Evolutionary conservation across 2,329 filamentous ascomycete genomes (phyloP).

Genomic region (Neonectria sp.): DNA sequence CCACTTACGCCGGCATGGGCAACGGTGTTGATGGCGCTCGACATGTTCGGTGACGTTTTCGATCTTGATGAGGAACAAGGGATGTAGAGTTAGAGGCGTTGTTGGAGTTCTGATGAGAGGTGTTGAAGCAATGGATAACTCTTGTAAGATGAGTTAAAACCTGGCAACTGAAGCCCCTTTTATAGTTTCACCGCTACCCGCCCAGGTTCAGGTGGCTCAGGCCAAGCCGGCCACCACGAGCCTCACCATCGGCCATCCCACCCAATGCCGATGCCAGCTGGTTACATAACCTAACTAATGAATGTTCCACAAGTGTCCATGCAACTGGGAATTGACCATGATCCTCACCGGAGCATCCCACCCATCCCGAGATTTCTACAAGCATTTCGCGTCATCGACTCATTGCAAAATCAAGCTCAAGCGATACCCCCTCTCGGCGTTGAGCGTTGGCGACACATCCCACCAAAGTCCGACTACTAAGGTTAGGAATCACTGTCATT

Average conservation of each 20-base stretch:
- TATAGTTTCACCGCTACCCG: background rate
- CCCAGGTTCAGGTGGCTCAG: background rate
- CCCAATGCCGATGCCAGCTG: slow-evolving; percentile 13
- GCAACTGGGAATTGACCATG: slow-evolving; percentile 2
- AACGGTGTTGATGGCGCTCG: slow-evolving; percentile 15
- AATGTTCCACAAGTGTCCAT: background rate
- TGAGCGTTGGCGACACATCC: background rate
- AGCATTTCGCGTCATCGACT: background rate
- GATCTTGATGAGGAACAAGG: background rate
- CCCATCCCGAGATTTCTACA: background rate
- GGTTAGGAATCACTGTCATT: background rate
- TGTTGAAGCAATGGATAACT: background rate
- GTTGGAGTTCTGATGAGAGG: slow-evolving; percentile 7
- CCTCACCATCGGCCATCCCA: slow-evolving; percentile 21
- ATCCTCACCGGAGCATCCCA: slow-evolving; percentile 19
- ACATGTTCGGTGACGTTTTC: slow-evolving; percentile 10
- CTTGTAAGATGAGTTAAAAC: background rate
- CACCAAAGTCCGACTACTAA: background rate
- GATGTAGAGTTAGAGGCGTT: slow-evolving; percentile 1
- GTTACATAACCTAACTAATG: background rate
- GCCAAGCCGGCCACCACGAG: background rate
- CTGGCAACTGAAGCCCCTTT: background rate
- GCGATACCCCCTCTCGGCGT: background rate
- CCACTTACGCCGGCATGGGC: slow-evolving; percentile 22
- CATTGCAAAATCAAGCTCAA: background rate